These are phyloP conservation scores for Kalmanozyma brasiliensis DNA, from an alignment of 1,284 basidiomycete species.

Conservation along the genomic window DNA sequence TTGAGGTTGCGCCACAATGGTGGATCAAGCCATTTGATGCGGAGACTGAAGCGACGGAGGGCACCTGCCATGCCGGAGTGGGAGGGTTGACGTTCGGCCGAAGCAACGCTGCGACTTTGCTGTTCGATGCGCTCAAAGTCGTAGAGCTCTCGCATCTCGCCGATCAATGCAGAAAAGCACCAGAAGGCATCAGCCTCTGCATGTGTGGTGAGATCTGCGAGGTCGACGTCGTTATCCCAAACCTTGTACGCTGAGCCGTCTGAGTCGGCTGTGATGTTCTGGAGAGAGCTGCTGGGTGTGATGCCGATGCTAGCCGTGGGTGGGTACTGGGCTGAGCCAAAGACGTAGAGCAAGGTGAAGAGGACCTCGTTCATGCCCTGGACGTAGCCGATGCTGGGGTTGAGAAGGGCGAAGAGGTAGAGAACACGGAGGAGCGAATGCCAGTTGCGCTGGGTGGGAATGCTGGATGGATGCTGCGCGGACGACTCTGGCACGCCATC, in stretches of 20 bases:
- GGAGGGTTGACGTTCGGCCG: constrained; percentile 12
- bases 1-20: constrained; percentile 52
- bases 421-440: constrained; percentile 64
- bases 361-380: constrained; percentile 66
- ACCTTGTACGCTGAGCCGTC: neutral
- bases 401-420: constrained; percentile 63
- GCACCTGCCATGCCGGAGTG: constrained; percentile 55
- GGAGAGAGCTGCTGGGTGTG: constrained; percentile 22
- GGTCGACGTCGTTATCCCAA: constrained; percentile 31
- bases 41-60: constrained; percentile 52
- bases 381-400: constrained; percentile 63
- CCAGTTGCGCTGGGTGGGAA: constrained; percentile 52
- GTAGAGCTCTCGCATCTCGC: constrained; percentile 63
- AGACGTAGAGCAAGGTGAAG: constrained; percentile 59
- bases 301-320: constrained; percentile 2
- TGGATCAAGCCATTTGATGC: constrained; percentile 55
- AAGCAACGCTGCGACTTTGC: constrained; percentile 22
- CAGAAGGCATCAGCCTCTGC: constrained; percentile 67
- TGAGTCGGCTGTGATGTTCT: constrained; percentile 2
- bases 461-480: neutral
- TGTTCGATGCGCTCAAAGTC: constrained; percentile 61
- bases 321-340: constrained; percentile 40
- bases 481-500: neutral
- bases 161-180: constrained; percentile 64
- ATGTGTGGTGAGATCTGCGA: constrained; percentile 29